Evolutionary conservation across 306 rosid species (phyloP).

Genomic region (Heteromeles arbutifolia): DNA sequence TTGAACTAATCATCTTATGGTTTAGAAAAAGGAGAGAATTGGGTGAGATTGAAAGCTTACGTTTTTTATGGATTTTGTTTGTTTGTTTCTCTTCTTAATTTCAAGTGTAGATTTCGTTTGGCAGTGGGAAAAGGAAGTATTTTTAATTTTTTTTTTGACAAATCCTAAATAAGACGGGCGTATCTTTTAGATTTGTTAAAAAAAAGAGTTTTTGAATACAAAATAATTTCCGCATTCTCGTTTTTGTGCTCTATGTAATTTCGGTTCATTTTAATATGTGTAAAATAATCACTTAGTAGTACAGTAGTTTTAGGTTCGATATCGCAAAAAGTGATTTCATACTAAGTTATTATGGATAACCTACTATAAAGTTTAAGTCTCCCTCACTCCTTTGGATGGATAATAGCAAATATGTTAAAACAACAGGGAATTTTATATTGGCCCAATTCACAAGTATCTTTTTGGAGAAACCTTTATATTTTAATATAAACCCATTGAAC

Average conservation of each 20-base stretch:
- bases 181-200: not conserved
- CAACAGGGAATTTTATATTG: too few relatives aligned
- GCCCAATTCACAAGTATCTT: too few relatives aligned
- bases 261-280: too few relatives aligned
- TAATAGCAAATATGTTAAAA: too few relatives aligned
- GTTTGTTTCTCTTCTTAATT: not conserved
- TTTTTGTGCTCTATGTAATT: too few relatives aligned
- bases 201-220: not conserved
- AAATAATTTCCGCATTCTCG: not conserved
- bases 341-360: not conserved
- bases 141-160: not conserved
- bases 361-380: not conserved
- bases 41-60: constrained; percentile 54
- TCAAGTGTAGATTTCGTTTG: not conserved
- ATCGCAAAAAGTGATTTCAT: rapidly evolving
- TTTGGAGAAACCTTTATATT: too few relatives aligned
- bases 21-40: not conserved
- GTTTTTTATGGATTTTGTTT: not conserved
- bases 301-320: too few relatives aligned
- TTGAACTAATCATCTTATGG: constrained; percentile 11
- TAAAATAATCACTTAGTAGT: too few relatives aligned
- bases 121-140: not conserved
- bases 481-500: too few relatives aligned
- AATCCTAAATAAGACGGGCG: not conserved
- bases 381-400: too few relatives aligned